Percentiles rank a stretch among this genome's conserved stretches.
phyloP scores from a whole-genome alignment of 768 basidiomycete genomes.

The Auriscalpium orientale region DNA sequence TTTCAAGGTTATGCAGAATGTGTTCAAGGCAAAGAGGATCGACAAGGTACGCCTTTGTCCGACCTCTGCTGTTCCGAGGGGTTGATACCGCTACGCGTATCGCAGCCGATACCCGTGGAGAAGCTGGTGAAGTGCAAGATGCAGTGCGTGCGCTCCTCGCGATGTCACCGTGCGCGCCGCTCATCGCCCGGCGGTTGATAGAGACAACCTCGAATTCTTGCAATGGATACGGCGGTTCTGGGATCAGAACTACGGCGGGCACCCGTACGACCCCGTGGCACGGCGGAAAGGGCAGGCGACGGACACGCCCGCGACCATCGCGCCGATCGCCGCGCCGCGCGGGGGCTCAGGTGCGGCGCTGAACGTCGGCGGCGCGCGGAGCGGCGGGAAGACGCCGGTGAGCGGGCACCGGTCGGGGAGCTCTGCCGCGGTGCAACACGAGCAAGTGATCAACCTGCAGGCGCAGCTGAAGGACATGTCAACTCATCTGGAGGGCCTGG shows the following conservation, averaged over 20 bases:
- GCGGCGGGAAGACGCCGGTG: conserved; percentile 69
- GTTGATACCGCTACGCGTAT: conserved; percentile 1
- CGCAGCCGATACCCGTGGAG: conserved; percentile 91
- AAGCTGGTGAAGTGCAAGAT: conserved; percentile 96
- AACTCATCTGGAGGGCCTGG: conserved; percentile 76
- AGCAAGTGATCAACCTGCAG: conserved; percentile 61
- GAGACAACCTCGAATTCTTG: conserved; percentile 96
- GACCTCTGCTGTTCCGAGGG: background rate
- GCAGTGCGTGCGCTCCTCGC: conserved; percentile 58
- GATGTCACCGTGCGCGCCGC: background rate
- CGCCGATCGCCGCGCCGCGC: conserved; percentile 44
- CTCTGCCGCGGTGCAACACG: conserved; percentile 55
- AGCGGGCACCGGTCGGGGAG: conserved; percentile 52
- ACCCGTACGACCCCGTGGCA: conserved; percentile 77
- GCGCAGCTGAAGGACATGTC: conserved; percentile 78
- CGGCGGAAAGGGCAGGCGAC: conserved; percentile 71
- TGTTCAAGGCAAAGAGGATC: conserved; percentile 88
- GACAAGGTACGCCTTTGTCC: conserved; percentile 62
- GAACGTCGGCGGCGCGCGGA: conserved; percentile 30
- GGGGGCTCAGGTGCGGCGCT: conserved; percentile 25
- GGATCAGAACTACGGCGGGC: conserved; percentile 86
- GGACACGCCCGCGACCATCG: conserved; percentile 75
- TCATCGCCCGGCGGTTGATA: conserved; percentile 20
- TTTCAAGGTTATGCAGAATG: conserved; percentile 90
- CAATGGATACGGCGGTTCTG: conserved; percentile 97